Evolutionary conservation across 345 rosid species (phyloP).

Genomic region (Raphanus raphanistrum): DNA sequence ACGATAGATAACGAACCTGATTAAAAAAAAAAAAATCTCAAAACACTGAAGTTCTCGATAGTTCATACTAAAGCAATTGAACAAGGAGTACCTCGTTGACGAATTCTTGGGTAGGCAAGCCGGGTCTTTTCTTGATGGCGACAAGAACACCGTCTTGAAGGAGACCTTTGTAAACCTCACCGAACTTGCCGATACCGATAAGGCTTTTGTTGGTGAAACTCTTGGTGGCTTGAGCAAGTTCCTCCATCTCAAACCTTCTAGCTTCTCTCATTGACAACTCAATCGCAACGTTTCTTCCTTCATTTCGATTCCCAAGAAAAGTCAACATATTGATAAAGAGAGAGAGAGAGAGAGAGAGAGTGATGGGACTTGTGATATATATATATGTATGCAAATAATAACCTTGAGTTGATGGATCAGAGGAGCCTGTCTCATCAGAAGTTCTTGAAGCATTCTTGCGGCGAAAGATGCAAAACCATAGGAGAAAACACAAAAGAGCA

Average conservation of each 20-base stretch:
- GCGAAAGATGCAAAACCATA: conserved; percentile 65
- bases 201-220: conserved; percentile 66
- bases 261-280: conserved; percentile 77
- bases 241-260: conserved; percentile 79
- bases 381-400: too few species aligned
- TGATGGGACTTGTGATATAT: conserved; percentile 60
- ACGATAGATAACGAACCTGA: conserved; percentile 82
- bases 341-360: background rate
- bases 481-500: conserved; percentile 49
- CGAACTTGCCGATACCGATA: conserved; percentile 87
- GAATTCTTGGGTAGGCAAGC: conserved; percentile 73
- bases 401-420: conserved; percentile 77
- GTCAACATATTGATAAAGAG: background rate
- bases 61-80: background rate
- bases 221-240: conserved; percentile 80
- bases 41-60: conserved; percentile 1
- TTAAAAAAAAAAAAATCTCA: background rate
- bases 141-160: conserved; percentile 92
- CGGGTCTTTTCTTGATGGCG: conserved; percentile 80
- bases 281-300: conserved; percentile 66
- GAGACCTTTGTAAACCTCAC: conserved; percentile 88
- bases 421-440: conserved; percentile 89
- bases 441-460: conserved; percentile 55
- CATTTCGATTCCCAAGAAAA: conserved; percentile 1
- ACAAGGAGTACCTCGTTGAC: conserved; percentile 61